Evolutionary conservation across 352 stramenopile species (phyloP).

Genomic region (Phytophthora fragariae): DNA sequence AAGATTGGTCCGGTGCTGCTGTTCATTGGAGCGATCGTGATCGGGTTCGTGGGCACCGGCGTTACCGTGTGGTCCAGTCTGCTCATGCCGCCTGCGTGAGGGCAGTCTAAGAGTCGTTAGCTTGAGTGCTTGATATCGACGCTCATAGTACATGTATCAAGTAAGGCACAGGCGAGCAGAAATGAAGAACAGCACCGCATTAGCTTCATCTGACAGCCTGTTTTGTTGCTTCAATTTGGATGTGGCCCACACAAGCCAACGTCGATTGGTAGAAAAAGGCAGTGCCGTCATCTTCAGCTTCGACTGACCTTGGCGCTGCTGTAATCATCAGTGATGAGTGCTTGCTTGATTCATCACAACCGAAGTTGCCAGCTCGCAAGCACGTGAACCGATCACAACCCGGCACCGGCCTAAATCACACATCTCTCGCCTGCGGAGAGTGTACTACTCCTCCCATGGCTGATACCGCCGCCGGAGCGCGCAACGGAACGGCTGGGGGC

Average conservation of each 20-base stretch:
- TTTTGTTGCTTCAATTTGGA: constrained; percentile 12
- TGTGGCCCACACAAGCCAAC: constrained; percentile 20
- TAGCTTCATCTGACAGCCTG: not conserved
- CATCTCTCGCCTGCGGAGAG: constrained; percentile 27
- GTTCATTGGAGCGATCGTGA: constrained; percentile 75
- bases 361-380: not conserved
- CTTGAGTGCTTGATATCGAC: not conserved
- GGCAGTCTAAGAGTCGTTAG: not conserved
- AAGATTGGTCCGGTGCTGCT: constrained; percentile 81
- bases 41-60: constrained; percentile 68
- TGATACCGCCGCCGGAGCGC: not conserved
- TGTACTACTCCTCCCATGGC: constrained; percentile 50
- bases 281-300: constrained; percentile 27
- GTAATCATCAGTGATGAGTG: no score
- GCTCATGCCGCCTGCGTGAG: constrained; percentile 35
- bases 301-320: constrained; percentile 12
- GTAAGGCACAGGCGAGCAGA: not conserved
- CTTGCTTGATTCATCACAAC: no score
- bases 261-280: not conserved
- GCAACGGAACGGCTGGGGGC: not conserved
- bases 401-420: constrained; percentile 35
- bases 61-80: constrained; percentile 82
- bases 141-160: not conserved
- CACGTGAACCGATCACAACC: not conserved
- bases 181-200: not conserved